Evolutionary conservation across 352 stramenopile genomes (phyloP).

Genomic region (Aphanomyces astaci): DNA sequence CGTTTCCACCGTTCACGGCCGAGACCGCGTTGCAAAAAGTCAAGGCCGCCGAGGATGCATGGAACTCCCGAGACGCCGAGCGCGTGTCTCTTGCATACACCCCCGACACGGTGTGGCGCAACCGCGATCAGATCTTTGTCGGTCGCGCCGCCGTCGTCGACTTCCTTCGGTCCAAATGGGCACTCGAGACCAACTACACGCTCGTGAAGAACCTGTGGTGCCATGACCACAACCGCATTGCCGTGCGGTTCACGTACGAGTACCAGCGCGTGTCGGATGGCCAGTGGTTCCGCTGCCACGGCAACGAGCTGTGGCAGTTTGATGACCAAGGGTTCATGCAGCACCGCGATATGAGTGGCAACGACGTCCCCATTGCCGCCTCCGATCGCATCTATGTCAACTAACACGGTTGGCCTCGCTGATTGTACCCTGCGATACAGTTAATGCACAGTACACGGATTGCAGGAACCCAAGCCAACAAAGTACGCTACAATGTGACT

Average conservation of each 20-base stretch:
- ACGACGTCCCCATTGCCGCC: constrained; percentile 70
- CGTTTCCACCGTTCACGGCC: constrained; percentile 69
- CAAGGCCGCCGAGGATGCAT: constrained; percentile 79
- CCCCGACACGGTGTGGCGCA: constrained; percentile 71
- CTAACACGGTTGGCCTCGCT: no score
- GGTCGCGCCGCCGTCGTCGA: constrained; percentile 62
- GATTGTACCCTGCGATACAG: no score
- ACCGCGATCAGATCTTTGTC: constrained; percentile 73
- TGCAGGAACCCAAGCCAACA: no score
- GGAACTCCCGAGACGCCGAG: constrained; percentile 72
- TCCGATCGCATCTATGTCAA: constrained; percentile 44
- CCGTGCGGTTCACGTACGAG: constrained; percentile 85
- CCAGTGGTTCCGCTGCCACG: constrained; percentile 79
- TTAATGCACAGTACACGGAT: no score
- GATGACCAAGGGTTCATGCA: constrained; percentile 72
- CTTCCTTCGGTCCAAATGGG: constrained; percentile 77
- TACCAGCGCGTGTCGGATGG: constrained; percentile 39
- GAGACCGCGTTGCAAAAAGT: constrained; percentile 76
- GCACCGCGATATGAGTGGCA: constrained; percentile 80
- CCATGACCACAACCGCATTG: constrained; percentile 73
- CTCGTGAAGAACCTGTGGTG: constrained; percentile 88
- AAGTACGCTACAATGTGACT: no score
- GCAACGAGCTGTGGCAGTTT: constrained; percentile 89
- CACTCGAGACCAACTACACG: constrained; percentile 63
- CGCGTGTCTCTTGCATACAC: constrained; percentile 80